Evolutionary conservation across 2,329 filamentous ascomycete species (phyloP), one percentile per base, ranked within the genome.

Genomic region (Calycina marina): DNA sequence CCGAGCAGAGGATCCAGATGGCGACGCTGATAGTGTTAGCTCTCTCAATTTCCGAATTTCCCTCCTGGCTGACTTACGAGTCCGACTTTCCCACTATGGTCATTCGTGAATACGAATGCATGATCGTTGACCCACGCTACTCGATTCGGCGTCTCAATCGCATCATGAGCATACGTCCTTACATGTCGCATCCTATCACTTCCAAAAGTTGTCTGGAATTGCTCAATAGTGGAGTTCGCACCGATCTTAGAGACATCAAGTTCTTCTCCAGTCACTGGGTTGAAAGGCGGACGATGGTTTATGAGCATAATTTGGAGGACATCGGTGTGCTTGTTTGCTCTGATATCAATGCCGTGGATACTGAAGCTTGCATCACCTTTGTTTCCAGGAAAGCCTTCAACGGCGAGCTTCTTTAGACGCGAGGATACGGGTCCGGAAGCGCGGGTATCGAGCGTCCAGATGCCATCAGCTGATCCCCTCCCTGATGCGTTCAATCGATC

Each of bases 41-140:
- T 2, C 20, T 22, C 8, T n/a, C n/a, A 9, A 8, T 22, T n/a
- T 9, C 8, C 8, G 20, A 22, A 22, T 9, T n/a, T n/a, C n/a
- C n/a, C n/a, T n/a, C n/a, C 20, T 8, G 20, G 20, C 6, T 29
- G 37, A 42, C 44, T 40, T 39, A 49, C 47, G 11, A 30, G 18
- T 28, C 46, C 46, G 24, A 43, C 32, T 36, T 57, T 57, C 4
- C 15, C 31, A 24, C 46, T 49, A 18, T 56, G 52, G 27, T 56
- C 54, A 37, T 57, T 58, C 3, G 54, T 53, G 27, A 56, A 47
- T n/a, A 54, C 41, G 32, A 58, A 56, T 1, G 46, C 47, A 24
- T 55, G 43, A 31, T 53, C 50, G 9, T 37, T 43, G 1, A 49
- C 44, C 37, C 54, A 52, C 5, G 51, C 49, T n/a, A 56, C 36